Percentiles rank a stretch among this genome's conserved stretches.
Evolutionary conservation across 2,329 filamentous ascomycete species (phyloP).

Genomic region (Beauveria sp.): DNA sequence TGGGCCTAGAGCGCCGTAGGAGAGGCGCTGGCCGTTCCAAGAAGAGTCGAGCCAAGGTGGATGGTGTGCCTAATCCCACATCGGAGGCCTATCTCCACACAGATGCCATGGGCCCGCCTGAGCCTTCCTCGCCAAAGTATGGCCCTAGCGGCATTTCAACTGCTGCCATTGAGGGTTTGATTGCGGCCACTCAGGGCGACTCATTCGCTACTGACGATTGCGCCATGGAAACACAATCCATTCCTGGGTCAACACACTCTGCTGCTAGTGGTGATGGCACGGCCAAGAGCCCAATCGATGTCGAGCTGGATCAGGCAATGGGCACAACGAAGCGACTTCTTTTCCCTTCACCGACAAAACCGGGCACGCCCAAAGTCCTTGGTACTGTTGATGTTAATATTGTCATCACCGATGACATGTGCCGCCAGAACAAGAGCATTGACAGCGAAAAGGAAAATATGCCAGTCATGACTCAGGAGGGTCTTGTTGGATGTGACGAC

Average conservation of each 20-base stretch:
- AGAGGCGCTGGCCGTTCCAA: constrained; percentile 38
- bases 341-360: constrained; percentile 69
- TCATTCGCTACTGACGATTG: constrained; percentile 15
- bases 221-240: constrained; percentile 18
- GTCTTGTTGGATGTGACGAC: constrained; percentile 34
- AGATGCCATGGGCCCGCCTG: constrained; percentile 42
- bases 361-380: constrained; percentile 53
- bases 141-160: constrained; percentile 4
- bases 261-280: constrained; percentile 50
- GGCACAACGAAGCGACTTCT: constrained; percentile 60
- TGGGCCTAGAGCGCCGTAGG: constrained; percentile 45
- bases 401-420: constrained; percentile 35
- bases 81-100: constrained; percentile 49
- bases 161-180: neutral
- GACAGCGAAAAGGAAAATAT: constrained; percentile 39
- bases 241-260: constrained; percentile 44
- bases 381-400: constrained; percentile 49
- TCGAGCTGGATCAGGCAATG: constrained; percentile 39
- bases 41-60: constrained; percentile 42
- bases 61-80: constrained; percentile 35
- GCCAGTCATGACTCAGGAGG: constrained; percentile 32
- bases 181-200: neutral
- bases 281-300: constrained; percentile 48
- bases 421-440: constrained; percentile 28
- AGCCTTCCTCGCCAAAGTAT: constrained; percentile 28